phyloP scores from a whole-genome alignment of 2,329 filamentous ascomycete genomes.

The Claviceps sp. region DNA sequence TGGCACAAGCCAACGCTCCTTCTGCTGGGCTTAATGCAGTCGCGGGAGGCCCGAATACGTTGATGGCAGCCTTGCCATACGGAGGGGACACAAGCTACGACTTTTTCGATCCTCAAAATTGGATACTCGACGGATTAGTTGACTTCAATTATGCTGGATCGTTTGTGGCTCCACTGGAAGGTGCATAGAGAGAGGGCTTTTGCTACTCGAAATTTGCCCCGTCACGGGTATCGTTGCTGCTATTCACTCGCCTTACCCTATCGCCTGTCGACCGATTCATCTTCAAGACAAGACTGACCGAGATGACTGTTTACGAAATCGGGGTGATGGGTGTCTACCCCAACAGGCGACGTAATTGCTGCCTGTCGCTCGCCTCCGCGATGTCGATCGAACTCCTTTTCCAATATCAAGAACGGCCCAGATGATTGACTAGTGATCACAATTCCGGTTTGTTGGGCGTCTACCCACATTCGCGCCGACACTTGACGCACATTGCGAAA shows the following conservation, averaged over 20 bases:
- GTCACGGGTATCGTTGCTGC: too few relatives aligned
- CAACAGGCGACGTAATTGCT: not conserved
- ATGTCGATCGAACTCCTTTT: too few relatives aligned
- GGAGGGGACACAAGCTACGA: constrained; percentile 64
- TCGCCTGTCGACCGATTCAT: too few relatives aligned
- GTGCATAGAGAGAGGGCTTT: constrained; percentile 23
- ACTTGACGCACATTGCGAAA: not conserved
- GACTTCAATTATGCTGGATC: constrained; percentile 57
- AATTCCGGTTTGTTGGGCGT: not conserved
- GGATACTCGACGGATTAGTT: constrained; percentile 79
- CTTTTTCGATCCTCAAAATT: constrained; percentile 84
- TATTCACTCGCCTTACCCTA: too few relatives aligned
- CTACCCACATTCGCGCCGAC: not conserved
- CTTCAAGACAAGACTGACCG: too few relatives aligned
- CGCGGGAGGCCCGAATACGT: constrained; percentile 27
- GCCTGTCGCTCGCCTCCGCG: not conserved
- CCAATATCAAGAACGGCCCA: not conserved
- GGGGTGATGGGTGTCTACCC: too few relatives aligned
- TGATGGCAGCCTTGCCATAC: constrained; percentile 36
- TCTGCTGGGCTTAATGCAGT: constrained; percentile 27
- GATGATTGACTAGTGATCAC: too few relatives aligned
- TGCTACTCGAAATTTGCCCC: too few relatives aligned
- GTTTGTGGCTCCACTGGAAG: constrained; percentile 42
- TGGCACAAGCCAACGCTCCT: constrained; percentile 34
- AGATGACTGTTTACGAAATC: too few relatives aligned